phyloP scores from a whole-genome alignment of 2,329 filamentous ascomycete genomes.

The Coniosporium tulheliwenetii region DNA sequence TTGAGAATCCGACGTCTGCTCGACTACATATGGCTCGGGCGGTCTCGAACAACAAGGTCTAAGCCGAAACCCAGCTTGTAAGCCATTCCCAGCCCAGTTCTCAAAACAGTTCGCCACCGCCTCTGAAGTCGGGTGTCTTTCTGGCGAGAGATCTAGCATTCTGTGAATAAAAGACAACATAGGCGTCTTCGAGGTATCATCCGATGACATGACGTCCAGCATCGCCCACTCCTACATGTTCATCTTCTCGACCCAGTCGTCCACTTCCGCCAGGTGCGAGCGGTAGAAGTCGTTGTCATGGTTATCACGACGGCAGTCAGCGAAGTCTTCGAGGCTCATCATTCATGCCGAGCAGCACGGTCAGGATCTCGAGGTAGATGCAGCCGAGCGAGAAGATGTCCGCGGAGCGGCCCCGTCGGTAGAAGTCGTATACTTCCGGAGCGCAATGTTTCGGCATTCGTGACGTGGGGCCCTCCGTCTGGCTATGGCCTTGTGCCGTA shows the following conservation, averaged over 20 bases:
- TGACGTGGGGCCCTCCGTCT: too few species aligned
- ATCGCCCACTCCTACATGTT: neutral
- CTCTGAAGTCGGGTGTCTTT: too few species aligned
- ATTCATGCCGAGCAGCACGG: neutral
- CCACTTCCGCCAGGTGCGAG: neutral
- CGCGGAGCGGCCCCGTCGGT: neutral
- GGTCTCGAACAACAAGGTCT: neutral
- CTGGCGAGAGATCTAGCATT: too few species aligned
- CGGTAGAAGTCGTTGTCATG: neutral
- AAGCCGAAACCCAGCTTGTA: neutral
- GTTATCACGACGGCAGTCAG: neutral
- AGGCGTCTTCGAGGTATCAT: neutral
- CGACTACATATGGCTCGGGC: neutral
- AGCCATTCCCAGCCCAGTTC: neutral
- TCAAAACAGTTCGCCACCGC: neutral
- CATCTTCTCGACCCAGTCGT: neutral
- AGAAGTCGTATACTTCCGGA: conserved; percentile 1
- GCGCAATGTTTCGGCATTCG: too few species aligned
- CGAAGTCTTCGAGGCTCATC: neutral
- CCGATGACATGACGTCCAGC: neutral
- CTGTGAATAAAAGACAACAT: too few species aligned
- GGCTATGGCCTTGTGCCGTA: too few species aligned
- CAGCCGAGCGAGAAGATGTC: conserved; percentile 9
- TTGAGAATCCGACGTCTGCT: too few species aligned
- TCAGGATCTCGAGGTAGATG: conserved; percentile 8